phyloP scores from a whole-genome alignment of 2,329 filamentous ascomycete species.

The Dactylellina haptotyla region DNA sequence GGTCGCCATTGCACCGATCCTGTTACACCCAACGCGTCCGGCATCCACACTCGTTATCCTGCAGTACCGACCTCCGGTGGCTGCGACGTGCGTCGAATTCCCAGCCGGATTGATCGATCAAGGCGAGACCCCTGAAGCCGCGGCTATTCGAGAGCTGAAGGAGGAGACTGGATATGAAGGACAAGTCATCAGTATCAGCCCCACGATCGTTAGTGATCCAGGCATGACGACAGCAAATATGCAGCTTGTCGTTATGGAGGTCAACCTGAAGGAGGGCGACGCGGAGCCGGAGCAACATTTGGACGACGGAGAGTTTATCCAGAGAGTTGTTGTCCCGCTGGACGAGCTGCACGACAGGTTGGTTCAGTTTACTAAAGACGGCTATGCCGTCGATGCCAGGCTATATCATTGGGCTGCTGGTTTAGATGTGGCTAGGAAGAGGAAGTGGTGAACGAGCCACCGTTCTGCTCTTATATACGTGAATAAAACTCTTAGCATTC shows the following conservation, averaged over 20 bases:
- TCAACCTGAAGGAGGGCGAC: constrained; percentile 62
- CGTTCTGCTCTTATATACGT: too few species aligned
- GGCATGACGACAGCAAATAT: constrained; percentile 71
- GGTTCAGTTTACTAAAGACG: constrained; percentile 65
- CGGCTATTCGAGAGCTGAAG: constrained; percentile 69
- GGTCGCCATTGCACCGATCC: constrained; percentile 69
- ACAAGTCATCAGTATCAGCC: constrained; percentile 67
- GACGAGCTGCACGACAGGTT: constrained; percentile 68
- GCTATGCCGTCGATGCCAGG: constrained; percentile 69
- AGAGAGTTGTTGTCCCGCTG: constrained; percentile 70
- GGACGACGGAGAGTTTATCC: constrained; percentile 72
- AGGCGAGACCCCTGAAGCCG: constrained; percentile 68
- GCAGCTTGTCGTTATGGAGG: constrained; percentile 71
- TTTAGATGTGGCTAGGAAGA: constrained; percentile 65
- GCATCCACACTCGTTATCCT: constrained; percentile 68
- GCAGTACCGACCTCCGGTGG: constrained; percentile 70
- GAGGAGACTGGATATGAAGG: constrained; percentile 74
- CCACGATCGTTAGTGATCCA: constrained; percentile 74
- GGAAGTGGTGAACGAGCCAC: constrained; percentile 56
- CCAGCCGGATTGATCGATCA: constrained; percentile 71
- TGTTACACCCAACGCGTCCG: constrained; percentile 64
- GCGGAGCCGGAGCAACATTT: constrained; percentile 69
- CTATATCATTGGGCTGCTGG: constrained; percentile 71
- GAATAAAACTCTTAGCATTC: too few species aligned
- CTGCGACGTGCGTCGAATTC: constrained; percentile 70